Percentiles rank a stretch among this genome's conserved stretches.
phyloP scores from a whole-genome alignment of 106 monocot species.

The Triglochin maritima region DNA sequence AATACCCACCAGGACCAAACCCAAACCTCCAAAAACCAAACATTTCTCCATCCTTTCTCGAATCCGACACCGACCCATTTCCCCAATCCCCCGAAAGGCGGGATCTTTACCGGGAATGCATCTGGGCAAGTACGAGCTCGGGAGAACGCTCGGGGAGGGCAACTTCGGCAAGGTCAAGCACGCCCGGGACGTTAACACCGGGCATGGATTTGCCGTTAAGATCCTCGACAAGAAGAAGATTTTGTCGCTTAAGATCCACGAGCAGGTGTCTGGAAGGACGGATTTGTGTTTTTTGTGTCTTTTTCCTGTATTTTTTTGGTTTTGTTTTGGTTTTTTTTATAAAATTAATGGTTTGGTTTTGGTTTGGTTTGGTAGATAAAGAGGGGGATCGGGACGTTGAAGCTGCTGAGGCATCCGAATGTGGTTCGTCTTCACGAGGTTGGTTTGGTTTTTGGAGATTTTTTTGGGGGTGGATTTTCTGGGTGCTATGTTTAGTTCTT shows the following conservation, averaged over 20 bases:
- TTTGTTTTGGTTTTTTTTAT: background rate
- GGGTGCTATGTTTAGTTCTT: too few relatives aligned
- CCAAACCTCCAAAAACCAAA: too few relatives aligned
- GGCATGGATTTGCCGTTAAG: constrained; percentile 63
- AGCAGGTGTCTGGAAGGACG: too few relatives aligned
- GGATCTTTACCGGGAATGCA: constrained; percentile 10
- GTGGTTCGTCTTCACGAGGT: constrained; percentile 67
- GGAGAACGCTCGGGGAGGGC: constrained; percentile 76
- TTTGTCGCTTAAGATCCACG: too few relatives aligned
- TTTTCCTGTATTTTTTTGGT: too few relatives aligned
- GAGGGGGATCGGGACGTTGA: constrained; percentile 67
- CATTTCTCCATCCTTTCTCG: too few relatives aligned
- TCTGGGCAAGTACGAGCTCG: constrained; percentile 65
- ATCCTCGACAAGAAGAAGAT: constrained; percentile 30
- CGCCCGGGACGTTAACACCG: constrained; percentile 44
- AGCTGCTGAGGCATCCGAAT: constrained; percentile 58
- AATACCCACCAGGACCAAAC: too few relatives aligned
- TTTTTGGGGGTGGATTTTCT: too few relatives aligned
- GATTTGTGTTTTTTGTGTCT: too few relatives aligned
- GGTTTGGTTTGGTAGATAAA: constrained; percentile 29
- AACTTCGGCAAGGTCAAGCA: constrained; percentile 82
- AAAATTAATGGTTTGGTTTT: too few relatives aligned
- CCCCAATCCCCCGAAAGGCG: too few relatives aligned
- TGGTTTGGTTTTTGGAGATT: background rate
- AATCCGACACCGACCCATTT: too few relatives aligned